Conservation (phyloP, 164 flowering plant species). For the Berberis thunbergii region DNA sequence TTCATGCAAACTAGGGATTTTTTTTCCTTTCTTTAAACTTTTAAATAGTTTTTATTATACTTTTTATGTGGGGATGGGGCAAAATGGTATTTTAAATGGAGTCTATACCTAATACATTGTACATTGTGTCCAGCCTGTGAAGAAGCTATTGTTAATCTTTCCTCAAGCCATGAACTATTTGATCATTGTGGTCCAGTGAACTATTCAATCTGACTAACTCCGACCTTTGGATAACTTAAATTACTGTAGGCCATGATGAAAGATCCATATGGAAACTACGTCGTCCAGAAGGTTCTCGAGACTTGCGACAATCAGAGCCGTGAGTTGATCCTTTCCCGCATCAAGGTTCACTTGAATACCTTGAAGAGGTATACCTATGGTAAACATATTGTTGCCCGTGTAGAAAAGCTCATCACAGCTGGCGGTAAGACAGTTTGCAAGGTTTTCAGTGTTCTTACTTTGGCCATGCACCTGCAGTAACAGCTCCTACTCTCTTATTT, state of each 20-base stretch:
- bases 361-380: slow-evolving; percentile 78
- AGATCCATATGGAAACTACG: slow-evolving; percentile 88
- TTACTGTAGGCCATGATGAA: slow-evolving; percentile 83
- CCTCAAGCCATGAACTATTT: too few species aligned
- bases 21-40: too few species aligned
- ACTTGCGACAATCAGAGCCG: slow-evolving; percentile 69
- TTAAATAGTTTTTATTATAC: too few species aligned
- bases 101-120: too few species aligned
- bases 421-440: slow-evolving; percentile 47
- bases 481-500: not conserved
- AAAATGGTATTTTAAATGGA: too few species aligned
- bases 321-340: slow-evolving; percentile 64
- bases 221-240: not conserved
- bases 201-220: not conserved
- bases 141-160: too few species aligned
- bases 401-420: slow-evolving; percentile 69
- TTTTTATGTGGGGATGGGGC: too few species aligned
- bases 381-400: slow-evolving; percentile 83
- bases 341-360: slow-evolving; percentile 66
- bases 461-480: not conserved
- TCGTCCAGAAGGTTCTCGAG: slow-evolving; percentile 83
- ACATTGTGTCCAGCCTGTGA: too few species aligned
- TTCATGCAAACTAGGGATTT: too few species aligned
- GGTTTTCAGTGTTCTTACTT: not conserved
- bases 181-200: not conserved